Base-by-base conservation (phyloP, 139 green algal genomes). In the Limnomonas spitsbergensis region DNA sequence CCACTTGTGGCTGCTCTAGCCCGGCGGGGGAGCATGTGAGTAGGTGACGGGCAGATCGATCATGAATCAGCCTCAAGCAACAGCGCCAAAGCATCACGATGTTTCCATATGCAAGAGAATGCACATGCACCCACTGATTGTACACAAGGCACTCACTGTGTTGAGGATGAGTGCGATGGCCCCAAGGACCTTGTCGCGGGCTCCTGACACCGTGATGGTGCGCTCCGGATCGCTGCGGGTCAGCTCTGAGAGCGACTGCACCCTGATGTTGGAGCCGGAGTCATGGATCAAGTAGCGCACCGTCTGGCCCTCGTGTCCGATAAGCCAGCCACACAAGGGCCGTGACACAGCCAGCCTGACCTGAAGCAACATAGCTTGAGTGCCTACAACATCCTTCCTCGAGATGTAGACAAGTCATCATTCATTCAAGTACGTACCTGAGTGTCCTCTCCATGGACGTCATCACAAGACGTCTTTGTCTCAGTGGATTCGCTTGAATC, bases 211-310 rank as follows among this genome's bases (percentile, higher is more conserved):
- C 2, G 81, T 83, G 40, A 90, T 87, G 38, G 85, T 83, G 53
- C 86, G 81, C 80, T 90, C 86, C 20, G 83, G 80, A 77, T 90
- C 86, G 40, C 77, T 85, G 40, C 81, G 36, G 81, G 83, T 86
- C 4, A 90, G 78, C 79, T 90, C 86, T 1, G 38, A 56, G 69
- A 90, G 72, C 4, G 86, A 86, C 86, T 90, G 86, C 66, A 88
- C 86, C 6, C 86, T 79, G 29, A 92, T 89, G 56, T 69, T 80
- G 0, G 88, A 85, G 14, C 84, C 87, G 26, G 80, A 89, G 86
- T 92, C 88, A 29, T 69, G 47, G 71, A 90, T 92, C 83, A 92
- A 90, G 74, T 90, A 81, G 3, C 84, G 82, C 66, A 92, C 85
- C 0, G 88, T 92, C 61, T 86, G 80, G 38, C 88, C 87, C 70